Conservation (phyloP, 164 flowering plant genomes). For the Magnolia officinalis region DNA sequence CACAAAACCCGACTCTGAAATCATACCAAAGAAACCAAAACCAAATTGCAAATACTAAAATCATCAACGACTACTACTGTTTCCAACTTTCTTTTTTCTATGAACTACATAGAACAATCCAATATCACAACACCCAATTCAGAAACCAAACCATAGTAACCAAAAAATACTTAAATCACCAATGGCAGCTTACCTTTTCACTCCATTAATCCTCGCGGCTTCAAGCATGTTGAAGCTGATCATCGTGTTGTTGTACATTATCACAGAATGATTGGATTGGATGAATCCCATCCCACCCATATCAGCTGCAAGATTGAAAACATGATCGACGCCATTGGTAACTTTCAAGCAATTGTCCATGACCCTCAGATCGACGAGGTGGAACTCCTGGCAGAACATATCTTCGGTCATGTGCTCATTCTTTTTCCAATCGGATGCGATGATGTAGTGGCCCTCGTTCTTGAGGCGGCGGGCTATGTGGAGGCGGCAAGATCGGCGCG, state of each 20-base stretch:
- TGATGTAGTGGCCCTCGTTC: conserved; percentile 92
- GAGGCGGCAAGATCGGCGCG: too few species aligned
- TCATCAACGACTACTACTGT: background rate
- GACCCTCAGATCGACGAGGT: conserved; percentile 91
- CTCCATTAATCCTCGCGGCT: conserved; percentile 85
- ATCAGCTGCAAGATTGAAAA: conserved; percentile 97
- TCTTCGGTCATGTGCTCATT: conserved; percentile 98
- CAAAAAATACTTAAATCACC: background rate
- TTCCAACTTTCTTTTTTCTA: too few species aligned
- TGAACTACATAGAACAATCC: background rate
- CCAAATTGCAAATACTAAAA: background rate
- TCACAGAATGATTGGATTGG: conserved; percentile 97
- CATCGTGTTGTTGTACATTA: conserved; percentile 98
- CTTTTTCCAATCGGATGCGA: conserved; percentile 99
- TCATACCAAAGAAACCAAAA: background rate
- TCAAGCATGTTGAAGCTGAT: conserved; percentile 98
- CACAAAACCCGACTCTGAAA: background rate
- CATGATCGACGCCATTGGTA: conserved; percentile 81
- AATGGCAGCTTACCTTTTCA: conserved; percentile 56
- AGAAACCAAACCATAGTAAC: background rate
- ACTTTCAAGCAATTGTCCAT: conserved; percentile 97
- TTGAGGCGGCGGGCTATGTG: conserved; percentile 94
- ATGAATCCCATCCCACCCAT: conserved; percentile 99
- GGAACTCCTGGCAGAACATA: conserved; percentile 96
- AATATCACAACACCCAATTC: background rate